Conservation (phyloP, 2,329 filamentous ascomycete genomes). For the Talaromyces sp. region DNA sequence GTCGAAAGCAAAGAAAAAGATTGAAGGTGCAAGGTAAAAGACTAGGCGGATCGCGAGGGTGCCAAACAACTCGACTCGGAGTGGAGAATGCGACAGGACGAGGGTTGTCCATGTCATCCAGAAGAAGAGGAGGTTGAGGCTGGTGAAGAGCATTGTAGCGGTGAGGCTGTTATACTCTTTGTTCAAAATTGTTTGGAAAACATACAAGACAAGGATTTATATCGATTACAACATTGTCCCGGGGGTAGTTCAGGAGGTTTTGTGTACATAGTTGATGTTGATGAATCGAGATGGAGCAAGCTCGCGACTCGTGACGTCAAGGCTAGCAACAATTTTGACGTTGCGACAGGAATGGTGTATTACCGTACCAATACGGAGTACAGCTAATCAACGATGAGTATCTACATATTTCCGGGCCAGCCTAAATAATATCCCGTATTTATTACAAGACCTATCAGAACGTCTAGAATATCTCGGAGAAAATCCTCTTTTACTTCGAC, state of each 20-base stretch:
- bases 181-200: neutral
- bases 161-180: neutral
- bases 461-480: neutral
- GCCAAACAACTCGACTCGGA: constrained; percentile 71
- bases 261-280: neutral
- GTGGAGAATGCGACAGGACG: constrained; percentile 69
- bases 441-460: neutral
- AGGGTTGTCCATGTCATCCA: constrained; percentile 87
- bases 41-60: constrained; percentile 64
- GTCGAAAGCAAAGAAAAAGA: constrained; percentile 72
- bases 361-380: neutral
- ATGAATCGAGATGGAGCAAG: neutral
- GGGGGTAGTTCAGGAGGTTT: neutral
- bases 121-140: constrained; percentile 81
- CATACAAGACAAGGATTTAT: neutral
- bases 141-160: constrained; percentile 62
- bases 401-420: neutral
- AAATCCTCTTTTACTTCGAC: neutral
- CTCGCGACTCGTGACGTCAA: constrained; percentile 8
- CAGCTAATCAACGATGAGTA: too few species aligned
- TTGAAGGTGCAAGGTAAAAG: constrained; percentile 70
- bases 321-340: neutral
- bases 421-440: neutral
- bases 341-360: neutral
- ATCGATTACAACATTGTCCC: neutral